Base-by-base conservation (phyloP, 2,329 filamentous ascomycete genomes). In the Amesomyces nigricolor region DNA sequence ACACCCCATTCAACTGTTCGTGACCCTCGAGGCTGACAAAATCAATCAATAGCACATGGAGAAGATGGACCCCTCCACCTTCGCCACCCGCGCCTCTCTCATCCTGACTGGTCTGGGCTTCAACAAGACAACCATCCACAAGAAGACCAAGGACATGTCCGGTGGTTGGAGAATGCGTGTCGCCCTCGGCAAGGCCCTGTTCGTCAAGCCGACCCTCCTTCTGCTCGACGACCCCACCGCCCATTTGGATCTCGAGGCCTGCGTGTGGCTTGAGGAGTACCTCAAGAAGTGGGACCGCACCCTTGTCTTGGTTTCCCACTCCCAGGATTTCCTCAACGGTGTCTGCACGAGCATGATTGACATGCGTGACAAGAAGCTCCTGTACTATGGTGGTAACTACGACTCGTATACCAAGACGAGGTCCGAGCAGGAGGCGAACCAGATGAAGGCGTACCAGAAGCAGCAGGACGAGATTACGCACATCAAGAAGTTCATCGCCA, bases 121-220 rank as follows among this genome's bases (percentile, higher is more conserved):
- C 85, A 96, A 99, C 86, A 97, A 97, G 81, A 77, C 75, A 65
- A 99, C 95, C 54, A 97, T 99, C 70, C 79, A 95, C 75, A 99
- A 99, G 84, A 96, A 95, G 85, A 99, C 95, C 67, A 99, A 97
- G 83, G 95, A 99, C 73, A 99, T 99, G 95, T 99, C 94, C 63
- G 94, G 94, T 89, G 94, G 94, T 67, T 99, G 94, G 94, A 86
- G 92, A 80, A 99, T 99, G 94, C 90, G 95, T 82, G 94, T 99
- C 57, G 94, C 94, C 56, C 86, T 99, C 59, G 94, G 82, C 71
- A 96, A 97, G 81, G 94, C 94, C 56, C 86, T 99, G 51, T 99
- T 99, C 79, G 92, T 99, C 76, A 95, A 95, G 82, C 94, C 95
- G 37, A 94, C 91, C 16, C 81, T 99, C 56, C 85, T 99, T 49